Percentiles rank a stretch among this genome's conserved stretches.
phyloP scores from a whole-genome alignment of 768 basidiomycete species.

The Cystobasidium ongulense region DNA sequence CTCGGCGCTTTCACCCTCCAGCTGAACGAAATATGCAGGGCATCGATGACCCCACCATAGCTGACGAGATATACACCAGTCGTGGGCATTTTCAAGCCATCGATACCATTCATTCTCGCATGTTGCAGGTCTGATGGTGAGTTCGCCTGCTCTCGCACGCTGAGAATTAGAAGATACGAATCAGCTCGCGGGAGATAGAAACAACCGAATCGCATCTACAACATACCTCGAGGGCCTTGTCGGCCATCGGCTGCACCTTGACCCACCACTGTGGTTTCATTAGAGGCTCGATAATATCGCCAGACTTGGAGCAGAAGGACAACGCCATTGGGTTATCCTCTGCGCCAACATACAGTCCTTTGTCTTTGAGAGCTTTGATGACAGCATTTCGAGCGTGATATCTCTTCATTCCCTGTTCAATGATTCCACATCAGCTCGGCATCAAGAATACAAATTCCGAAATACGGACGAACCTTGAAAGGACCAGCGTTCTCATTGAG shows the following conservation, averaged over 20 bases:
- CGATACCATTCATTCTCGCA: conserved; percentile 92
- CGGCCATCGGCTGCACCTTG: conserved; percentile 78
- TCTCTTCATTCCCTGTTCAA: conserved; percentile 78
- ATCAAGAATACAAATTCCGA: background rate
- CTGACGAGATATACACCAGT: conserved; percentile 98
- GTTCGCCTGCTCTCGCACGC: conserved; percentile 82
- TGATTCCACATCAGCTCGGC: conserved; percentile 2
- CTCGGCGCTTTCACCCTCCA: conserved; percentile 56
- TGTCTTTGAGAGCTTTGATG: conserved; percentile 70
- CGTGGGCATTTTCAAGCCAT: conserved; percentile 90
- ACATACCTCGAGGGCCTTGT: conserved; percentile 72
- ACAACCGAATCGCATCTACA: no score
- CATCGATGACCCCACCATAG: conserved; percentile 98
- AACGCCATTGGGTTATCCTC: conserved; percentile 91
- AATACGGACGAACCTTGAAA: conserved; percentile 54
- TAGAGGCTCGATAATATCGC: conserved; percentile 88
- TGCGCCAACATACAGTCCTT: conserved; percentile 75
- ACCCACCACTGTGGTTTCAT: conserved; percentile 99
- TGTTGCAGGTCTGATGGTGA: conserved; percentile 68
- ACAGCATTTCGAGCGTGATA: conserved; percentile 85
- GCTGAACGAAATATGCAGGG: conserved; percentile 82
- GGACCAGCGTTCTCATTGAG: conserved; percentile 80
- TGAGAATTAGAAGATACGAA: conserved; percentile 43
- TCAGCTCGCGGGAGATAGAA: no score
- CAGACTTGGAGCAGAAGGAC: conserved; percentile 63